Evolutionary conservation across 2,329 filamentous ascomycete genomes (phyloP), one percentile per base, ranked within the genome.

Genomic region (Cordyceps pruinosa): DNA sequence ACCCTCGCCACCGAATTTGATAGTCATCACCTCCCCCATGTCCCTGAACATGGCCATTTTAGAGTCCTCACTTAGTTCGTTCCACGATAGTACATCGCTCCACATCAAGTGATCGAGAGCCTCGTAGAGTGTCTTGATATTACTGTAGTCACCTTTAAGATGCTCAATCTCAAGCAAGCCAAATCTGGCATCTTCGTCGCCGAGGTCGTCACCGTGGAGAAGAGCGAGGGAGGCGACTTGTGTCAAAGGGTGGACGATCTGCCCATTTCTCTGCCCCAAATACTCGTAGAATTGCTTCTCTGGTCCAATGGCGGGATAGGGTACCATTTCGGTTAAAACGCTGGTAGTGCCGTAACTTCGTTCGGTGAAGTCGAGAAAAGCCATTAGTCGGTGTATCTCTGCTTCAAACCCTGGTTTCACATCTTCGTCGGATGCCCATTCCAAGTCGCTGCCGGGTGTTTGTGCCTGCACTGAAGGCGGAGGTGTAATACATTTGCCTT

Each of bases 301-400:
- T 21, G 70, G 66, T 9, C 72, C 72, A 19, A 62, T 60, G 34
- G 59, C 65, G n/a, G 66, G 60, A 25, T 63, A 67, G 23, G 74
- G 68, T 13, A 70, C 68, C 32, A 72, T 61, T 13, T 75, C 69
- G 5, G 71, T 66, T 6, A 85, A 66, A 5, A 72, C 69, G 56
- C 82, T 79, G 23, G 76, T 76, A 0, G 78, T 80, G 15, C 80
- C 84, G 61, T 85, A 85, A 44, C 77, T 79, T 44, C 84, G 76
- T 26, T 85, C 79, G 0, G 83, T 84, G 10, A 69, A 72, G 57
- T 86, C 83, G 3, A 87, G 73, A 60, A 87, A 86, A 10, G 82
- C 83, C 72, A 87, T 77, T 5, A 87, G 67, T 15, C 84, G 80
- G 61, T 86, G 83, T 2, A 85, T 61, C 65, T 86, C 84, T 25